Percentiles rank a stretch among this genome's conserved stretches.
Conservation (phyloP, 306 rosid species). For the Trifolium subterraneum region DNA sequence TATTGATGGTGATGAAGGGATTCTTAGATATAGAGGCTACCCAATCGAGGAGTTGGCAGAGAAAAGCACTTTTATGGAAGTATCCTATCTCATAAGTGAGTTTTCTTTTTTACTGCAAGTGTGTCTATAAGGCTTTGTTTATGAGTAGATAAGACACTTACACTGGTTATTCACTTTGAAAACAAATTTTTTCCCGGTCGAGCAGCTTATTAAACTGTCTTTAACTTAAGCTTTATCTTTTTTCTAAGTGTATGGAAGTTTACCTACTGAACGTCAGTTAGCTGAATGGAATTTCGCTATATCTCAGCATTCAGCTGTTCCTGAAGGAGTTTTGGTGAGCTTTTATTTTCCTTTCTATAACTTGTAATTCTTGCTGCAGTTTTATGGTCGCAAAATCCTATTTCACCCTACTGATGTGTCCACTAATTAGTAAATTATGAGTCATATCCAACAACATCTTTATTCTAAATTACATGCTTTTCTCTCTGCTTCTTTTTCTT, state of each 20-base stretch:
- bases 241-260: neutral
- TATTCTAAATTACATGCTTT: too few species aligned
- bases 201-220: too few species aligned
- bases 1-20: constrained; percentile 93
- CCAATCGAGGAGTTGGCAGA: constrained; percentile 96
- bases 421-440: too few species aligned
- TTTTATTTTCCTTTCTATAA: neutral
- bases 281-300: too few species aligned
- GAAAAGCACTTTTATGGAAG: constrained; percentile 79
- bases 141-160: neutral
- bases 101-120: neutral
- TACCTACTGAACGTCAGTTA: too few species aligned
- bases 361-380: neutral
- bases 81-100: constrained; percentile 76
- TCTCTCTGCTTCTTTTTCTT: too few species aligned
- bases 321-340: too few species aligned
- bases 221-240: neutral
- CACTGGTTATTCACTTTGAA: constrained; percentile 6
- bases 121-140: neutral
- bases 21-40: constrained; percentile 92
- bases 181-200: too few species aligned
- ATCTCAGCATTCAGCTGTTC: too few species aligned
- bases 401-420: too few species aligned
- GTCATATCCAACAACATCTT: too few species aligned
- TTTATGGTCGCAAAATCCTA: neutral